Percentiles rank a stretch among this genome's conserved stretches.
phyloP scores from a whole-genome alignment of 495 filamentous ascomycete species.

The Cercophora sp. region DNA sequence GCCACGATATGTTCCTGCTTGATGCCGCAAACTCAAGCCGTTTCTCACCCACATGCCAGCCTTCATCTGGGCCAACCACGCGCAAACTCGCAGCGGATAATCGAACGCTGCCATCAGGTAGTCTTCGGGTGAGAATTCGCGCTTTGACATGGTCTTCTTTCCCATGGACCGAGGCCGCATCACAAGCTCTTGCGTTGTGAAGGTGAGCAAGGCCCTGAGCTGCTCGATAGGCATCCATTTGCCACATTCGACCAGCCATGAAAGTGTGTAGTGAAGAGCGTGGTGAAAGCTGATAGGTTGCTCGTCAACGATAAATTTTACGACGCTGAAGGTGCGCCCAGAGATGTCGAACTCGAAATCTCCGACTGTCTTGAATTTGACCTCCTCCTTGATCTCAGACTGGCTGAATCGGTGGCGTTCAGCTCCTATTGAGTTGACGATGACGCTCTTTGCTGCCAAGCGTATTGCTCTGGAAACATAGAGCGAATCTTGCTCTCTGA shows the following conservation, averaged over 20 bases:
- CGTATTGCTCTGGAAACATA: conserved; percentile 71
- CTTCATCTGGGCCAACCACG: conserved; percentile 97
- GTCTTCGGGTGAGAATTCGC: conserved; percentile 61
- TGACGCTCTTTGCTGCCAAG: conserved; percentile 68
- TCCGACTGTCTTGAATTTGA: conserved; percentile 69
- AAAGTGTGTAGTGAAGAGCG: conserved; percentile 92
- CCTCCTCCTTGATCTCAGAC: conserved; percentile 81
- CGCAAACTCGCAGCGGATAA: conserved; percentile 86
- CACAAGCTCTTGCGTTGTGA: conserved; percentile 56
- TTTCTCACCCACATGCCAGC: conserved; percentile 98
- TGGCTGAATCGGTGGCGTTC: conserved; percentile 83
- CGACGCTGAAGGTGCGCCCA: conserved; percentile 59
- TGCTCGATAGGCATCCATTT: conserved; percentile 66
- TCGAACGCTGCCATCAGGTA: conserved; percentile 86
- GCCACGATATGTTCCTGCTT: conserved; percentile 86
- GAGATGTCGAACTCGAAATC: conserved; percentile 76
- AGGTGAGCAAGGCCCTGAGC: conserved; percentile 61
- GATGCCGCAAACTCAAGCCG: conserved; percentile 89
- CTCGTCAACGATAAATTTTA: conserved; percentile 81
- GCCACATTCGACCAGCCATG: conserved; percentile 90
- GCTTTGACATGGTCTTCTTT: conserved; percentile 46
- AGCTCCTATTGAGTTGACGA: conserved; percentile 81
- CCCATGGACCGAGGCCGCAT: conserved; percentile 54
- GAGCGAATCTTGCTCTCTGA: conserved; percentile 54
- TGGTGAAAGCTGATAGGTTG: conserved; percentile 97